Evolutionary conservation across 176 grass and related monocot genomes (phyloP).

Genomic region (Ensete glaucum): DNA sequence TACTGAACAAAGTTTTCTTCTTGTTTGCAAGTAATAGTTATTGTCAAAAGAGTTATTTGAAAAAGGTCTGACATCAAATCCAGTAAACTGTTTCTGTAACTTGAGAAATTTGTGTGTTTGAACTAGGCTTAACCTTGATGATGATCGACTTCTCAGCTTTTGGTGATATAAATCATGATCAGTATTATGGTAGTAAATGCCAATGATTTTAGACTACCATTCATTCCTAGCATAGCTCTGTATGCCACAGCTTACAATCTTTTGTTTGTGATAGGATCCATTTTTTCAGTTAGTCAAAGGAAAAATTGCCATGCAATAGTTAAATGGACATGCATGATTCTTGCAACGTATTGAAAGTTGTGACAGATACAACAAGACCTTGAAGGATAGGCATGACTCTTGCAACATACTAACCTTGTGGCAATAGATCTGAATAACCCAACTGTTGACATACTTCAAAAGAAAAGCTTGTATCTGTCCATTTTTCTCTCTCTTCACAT

Average conservation of each 20-base stretch:
- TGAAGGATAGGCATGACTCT: slow-evolving; percentile 1
- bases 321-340: neutral
- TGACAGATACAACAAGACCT: neutral
- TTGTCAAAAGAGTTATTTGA: too few species aligned
- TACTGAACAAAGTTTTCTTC: too few species aligned
- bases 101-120: neutral
- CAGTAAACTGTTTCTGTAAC: neutral
- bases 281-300: neutral
- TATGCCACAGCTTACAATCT: neutral
- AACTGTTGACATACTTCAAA: slow-evolving; percentile 81
- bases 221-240: neutral
- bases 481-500: slow-evolving; percentile 93
- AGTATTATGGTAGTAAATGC: neutral
- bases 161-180: neutral
- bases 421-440: slow-evolving; percentile 90
- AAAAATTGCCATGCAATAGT: neutral
- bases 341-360: neutral
- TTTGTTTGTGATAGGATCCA: neutral
- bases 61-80: neutral
- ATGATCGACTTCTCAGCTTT: neutral
- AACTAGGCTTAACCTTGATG: neutral
- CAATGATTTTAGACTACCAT: neutral
- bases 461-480: slow-evolving; percentile 79
- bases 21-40: too few species aligned
- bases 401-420: slow-evolving; percentile 63